phyloP scores from a whole-genome alignment of 345 rosid species.

The Erucastrum elatum region DNA sequence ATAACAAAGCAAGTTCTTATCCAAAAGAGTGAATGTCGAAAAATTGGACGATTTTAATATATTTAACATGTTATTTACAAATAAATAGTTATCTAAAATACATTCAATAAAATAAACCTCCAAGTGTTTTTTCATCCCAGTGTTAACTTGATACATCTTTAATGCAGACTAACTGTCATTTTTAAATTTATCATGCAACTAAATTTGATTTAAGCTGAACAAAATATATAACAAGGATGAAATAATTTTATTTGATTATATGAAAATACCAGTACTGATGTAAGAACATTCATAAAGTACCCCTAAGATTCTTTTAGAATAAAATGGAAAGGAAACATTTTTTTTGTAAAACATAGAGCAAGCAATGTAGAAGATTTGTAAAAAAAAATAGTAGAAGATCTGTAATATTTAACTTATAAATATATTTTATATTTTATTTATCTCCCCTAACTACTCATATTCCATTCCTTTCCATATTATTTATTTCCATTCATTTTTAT shows the following conservation, averaged over 20 bases:
- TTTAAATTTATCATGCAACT: neutral
- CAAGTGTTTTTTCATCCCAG: neutral
- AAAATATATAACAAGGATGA: neutral
- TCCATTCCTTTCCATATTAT: neutral
- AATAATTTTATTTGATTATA: neutral
- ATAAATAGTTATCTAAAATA: neutral
- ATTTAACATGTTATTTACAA: neutral
- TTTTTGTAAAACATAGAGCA: too few species aligned
- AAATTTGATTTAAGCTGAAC: neutral
- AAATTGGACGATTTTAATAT: neutral
- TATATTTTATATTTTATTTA: too few species aligned
- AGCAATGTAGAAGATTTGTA: too few species aligned
- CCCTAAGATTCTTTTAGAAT: too few species aligned
- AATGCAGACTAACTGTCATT: neutral
- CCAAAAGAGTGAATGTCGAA: neutral
- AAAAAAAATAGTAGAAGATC: too few species aligned
- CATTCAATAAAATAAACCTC: neutral
- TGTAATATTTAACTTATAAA: too few species aligned
- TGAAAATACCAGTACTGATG: neutral
- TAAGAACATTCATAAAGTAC: too few species aligned
- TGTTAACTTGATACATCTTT: neutral
- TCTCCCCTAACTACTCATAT: neutral
- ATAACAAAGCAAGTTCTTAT: neutral
- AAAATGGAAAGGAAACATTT: too few species aligned
- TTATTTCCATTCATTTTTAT: neutral